Evolutionary conservation across 768 basidiomycete genomes (phyloP).

Genomic region (Xerocomellus chrysenteron): DNA sequence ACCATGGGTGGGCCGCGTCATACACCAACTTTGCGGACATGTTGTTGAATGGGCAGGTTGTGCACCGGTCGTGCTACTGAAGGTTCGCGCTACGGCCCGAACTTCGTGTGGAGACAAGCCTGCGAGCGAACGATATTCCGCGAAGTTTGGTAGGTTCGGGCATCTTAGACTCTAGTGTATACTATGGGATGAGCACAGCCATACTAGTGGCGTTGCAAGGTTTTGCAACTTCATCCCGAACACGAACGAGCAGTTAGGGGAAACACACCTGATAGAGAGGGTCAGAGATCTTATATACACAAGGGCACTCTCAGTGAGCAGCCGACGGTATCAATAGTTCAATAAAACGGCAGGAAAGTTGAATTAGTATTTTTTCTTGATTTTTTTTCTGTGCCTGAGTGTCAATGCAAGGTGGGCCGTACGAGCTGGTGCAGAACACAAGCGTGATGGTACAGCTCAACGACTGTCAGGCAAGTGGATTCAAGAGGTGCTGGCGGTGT

Average conservation of each 20-base stretch:
- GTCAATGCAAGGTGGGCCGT: no score
- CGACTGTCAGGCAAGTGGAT: no score
- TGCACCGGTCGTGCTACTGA: conserved; percentile 17
- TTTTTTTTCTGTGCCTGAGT: no score
- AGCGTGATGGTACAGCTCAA: not conserved
- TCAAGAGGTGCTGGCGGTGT: no score
- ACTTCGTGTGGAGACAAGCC: conserved; percentile 20
- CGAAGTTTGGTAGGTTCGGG: conserved; percentile 15
- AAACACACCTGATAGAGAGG: not conserved
- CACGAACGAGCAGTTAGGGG: not conserved
- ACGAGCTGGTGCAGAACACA: not conserved
- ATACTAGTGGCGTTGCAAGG: not conserved
- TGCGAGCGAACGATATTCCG: conserved; percentile 20
- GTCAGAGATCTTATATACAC: conserved; percentile 1
- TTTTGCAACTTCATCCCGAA: conserved; percentile 8
- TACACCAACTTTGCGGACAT: conserved; percentile 27
- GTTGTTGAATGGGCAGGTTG: conserved; percentile 22
- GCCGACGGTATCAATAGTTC: no score
- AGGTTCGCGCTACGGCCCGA: conserved; percentile 9
- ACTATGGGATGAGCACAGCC: conserved; percentile 4
- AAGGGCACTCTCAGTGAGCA: not conserved
- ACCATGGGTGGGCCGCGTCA: conserved; percentile 19
- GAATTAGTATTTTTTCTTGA: no score
- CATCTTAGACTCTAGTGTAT: conserved; percentile 15
- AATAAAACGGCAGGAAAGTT: no score